These are phyloP conservation scores for Fagopyrum tataricum DNA, from an alignment of 148 eudicot species.

Conservation along the genomic window DNA sequence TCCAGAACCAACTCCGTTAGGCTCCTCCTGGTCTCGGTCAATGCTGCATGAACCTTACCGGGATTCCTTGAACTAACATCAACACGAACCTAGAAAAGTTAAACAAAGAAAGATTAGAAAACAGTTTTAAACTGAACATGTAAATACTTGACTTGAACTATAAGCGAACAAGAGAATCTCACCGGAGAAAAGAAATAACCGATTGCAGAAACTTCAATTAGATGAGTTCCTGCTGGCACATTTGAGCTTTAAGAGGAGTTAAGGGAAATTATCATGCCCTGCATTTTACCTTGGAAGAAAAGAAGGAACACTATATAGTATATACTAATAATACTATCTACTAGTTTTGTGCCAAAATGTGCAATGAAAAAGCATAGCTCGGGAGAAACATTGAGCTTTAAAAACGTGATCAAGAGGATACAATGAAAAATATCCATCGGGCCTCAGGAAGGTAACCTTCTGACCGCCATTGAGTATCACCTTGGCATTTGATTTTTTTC, in stretches of 20 bases:
- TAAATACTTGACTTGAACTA: neutral
- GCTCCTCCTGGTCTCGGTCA: constrained; percentile 88
- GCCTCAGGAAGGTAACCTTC: constrained; percentile 74
- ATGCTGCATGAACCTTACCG: constrained; percentile 96
- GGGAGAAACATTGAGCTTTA: neutral
- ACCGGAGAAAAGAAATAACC: constrained; percentile 97
- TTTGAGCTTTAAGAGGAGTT: constrained; percentile 64
- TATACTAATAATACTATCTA: neutral
- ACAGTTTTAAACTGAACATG: neutral
- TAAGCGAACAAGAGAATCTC: constrained; percentile 18
- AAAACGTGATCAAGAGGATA: constrained; percentile 45
- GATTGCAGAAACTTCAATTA: constrained; percentile 80
- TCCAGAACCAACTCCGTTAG: constrained; percentile 81
- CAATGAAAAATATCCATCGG: constrained; percentile 99
- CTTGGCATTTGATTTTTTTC: constrained; percentile 56
- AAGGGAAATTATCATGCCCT: constrained; percentile 28
- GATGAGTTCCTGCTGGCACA: constrained; percentile 95
- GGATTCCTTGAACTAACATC: constrained; percentile 97
- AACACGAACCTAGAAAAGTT: constrained; percentile 59
- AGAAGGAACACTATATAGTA: neutral
- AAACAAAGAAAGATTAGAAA: neutral
- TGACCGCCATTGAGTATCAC: constrained; percentile 92
- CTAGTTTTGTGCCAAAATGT: neutral
- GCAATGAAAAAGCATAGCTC: neutral
- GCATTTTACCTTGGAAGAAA: neutral